These are phyloP conservation scores for Coemansia sp. DNA, from an alignment of 192 early-diverging fungal genomes.

Conservation along the genomic window DNA sequence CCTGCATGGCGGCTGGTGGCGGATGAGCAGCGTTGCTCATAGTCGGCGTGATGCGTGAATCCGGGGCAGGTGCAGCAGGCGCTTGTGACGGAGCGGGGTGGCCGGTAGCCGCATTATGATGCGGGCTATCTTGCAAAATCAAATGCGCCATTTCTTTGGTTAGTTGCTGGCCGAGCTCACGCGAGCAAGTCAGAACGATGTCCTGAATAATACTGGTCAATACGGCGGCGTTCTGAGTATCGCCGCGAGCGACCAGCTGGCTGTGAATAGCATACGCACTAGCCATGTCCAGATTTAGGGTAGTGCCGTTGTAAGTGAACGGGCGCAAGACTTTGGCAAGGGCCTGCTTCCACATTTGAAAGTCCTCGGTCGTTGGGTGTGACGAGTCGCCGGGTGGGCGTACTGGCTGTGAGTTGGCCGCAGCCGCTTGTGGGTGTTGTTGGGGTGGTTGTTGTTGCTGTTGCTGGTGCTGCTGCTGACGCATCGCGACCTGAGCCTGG, in stretches of 20 bases:
- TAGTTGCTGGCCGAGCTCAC: conserved; percentile 9
- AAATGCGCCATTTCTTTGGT: conserved; percentile 15
- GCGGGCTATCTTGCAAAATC: conserved; percentile 11
- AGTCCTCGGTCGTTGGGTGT: conserved; percentile 14
- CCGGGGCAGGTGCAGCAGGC: neutral
- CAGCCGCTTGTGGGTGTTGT: neutral
- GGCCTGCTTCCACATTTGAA: conserved; percentile 20
- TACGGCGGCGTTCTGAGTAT: conserved; percentile 7
- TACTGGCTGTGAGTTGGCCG: neutral
- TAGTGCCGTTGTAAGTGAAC: conserved; percentile 19
- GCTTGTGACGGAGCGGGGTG: neutral
- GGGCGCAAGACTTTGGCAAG: conserved; percentile 24
- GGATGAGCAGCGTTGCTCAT: neutral
- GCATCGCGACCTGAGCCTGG: no score
- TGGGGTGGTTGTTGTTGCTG: no score
- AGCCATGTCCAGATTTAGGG: conserved; percentile 8
- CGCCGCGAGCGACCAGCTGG: conserved; percentile 16
- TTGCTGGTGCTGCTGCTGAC: no score
- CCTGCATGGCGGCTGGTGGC: conserved; percentile 18
- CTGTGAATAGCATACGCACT: conserved; percentile 13
- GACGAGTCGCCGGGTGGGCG: neutral
- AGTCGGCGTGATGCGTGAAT: conserved; percentile 6
- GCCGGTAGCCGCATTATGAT: neutral
- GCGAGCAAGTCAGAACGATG: conserved; percentile 12
- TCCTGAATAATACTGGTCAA: conserved; percentile 21